Percentiles rank a stretch among this genome's conserved stretches.
phyloP scores from a whole-genome alignment of 192 early-diverging fungal genomes.

The Coemansia sp. region DNA sequence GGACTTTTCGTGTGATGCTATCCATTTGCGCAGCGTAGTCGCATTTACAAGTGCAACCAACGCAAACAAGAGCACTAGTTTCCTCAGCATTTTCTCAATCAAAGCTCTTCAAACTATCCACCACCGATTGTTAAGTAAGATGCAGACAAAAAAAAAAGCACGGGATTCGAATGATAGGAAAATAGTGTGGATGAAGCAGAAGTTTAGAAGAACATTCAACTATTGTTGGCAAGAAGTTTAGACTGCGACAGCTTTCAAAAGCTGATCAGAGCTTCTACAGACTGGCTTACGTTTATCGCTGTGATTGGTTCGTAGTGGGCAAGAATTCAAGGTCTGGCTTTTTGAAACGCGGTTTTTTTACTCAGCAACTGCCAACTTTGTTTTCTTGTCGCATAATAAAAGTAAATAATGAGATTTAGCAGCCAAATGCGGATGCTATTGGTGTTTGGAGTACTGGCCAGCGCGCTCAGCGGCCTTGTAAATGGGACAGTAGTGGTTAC shows the following conservation, averaged over 20 bases:
- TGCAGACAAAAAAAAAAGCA: background rate
- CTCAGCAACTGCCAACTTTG: background rate
- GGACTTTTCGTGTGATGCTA: conserved; percentile 84
- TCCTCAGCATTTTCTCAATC: conserved; percentile 33
- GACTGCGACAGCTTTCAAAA: background rate
- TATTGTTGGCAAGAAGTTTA: background rate
- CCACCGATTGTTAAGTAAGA: background rate
- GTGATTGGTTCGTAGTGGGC: conserved; percentile 20
- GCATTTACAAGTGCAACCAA: conserved; percentile 51
- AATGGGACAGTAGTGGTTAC: conserved; percentile 11
- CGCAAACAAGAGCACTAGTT: conserved; percentile 47
- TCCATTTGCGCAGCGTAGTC: conserved; percentile 78
- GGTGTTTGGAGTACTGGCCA: conserved; percentile 8
- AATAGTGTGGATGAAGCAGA: background rate
- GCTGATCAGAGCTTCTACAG: background rate
- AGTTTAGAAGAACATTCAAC: background rate
- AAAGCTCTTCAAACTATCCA: background rate
- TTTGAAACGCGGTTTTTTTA: background rate
- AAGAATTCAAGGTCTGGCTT: background rate
- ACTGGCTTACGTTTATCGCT: conserved; percentile 13
- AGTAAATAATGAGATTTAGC: conserved; percentile 9
- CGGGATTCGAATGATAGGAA: background rate
- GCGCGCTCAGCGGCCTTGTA: conserved; percentile 3
- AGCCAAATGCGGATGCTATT: conserved; percentile 3
- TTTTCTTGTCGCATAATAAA: background rate